Percentiles rank a stretch among this genome's conserved stretches.
phyloP scores from a whole-genome alignment of 1,284 basidiomycete genomes.

The Melampsora larici-populina region DNA sequence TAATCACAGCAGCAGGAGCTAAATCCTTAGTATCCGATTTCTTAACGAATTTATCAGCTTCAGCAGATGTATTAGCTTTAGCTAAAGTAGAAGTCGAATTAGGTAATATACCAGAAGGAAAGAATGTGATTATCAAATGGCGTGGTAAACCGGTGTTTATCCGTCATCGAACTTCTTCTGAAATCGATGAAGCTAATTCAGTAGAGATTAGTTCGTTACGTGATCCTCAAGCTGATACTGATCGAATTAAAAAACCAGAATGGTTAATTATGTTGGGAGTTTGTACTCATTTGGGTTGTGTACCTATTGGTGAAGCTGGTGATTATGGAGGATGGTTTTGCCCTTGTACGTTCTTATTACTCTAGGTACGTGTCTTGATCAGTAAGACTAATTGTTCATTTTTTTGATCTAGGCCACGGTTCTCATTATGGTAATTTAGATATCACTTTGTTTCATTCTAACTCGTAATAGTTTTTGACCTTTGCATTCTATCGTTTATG shows the following conservation, averaged over 20 bases:
- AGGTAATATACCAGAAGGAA: constrained; percentile 83
- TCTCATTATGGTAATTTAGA: constrained; percentile 63
- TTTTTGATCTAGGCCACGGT: constrained; percentile 85
- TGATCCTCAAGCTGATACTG: constrained; percentile 87
- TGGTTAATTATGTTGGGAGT: constrained; percentile 98
- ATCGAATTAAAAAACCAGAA: constrained; percentile 87
- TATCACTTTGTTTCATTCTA: neutral
- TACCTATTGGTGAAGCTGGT: constrained; percentile 87
- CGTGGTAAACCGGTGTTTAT: constrained; percentile 99
- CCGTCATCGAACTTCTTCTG: constrained; percentile 84
- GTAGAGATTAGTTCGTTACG: constrained; percentile 81
- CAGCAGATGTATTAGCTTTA: constrained; percentile 93
- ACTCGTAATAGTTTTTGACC: constrained; percentile 28
- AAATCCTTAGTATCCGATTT: constrained; percentile 94
- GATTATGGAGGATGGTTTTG: constrained; percentile 89
- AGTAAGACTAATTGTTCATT: constrained; percentile 61
- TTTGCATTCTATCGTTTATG: constrained; percentile 36
- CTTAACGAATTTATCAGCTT: constrained; percentile 91
- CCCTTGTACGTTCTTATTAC: constrained; percentile 20
- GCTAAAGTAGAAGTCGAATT: constrained; percentile 98
- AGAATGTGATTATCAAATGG: constrained; percentile 94
- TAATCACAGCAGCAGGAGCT: constrained; percentile 87
- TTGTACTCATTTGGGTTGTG: constrained; percentile 98
- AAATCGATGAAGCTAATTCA: constrained; percentile 88
- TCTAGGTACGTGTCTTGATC: neutral